Conservation (phyloP, 2,329 filamentous ascomycete species). For the Tolypocladium sp. region DNA sequence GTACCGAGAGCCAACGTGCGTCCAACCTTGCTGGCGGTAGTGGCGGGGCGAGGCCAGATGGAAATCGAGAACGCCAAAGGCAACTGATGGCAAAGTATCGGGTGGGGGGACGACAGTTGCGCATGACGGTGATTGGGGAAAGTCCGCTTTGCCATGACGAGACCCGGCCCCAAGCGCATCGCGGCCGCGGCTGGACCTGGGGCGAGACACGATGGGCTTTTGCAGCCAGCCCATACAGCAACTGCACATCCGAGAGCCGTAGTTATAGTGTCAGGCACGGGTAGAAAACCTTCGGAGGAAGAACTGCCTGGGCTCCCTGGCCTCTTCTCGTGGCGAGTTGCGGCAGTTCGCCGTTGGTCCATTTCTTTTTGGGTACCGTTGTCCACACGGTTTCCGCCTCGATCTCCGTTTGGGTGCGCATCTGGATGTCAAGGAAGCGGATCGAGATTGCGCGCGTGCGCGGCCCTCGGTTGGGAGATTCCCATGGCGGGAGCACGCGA, state of each 20-base stretch:
- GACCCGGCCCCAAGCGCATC: background rate
- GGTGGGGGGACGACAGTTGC: background rate
- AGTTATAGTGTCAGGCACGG: too few relatives aligned
- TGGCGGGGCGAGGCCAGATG: background rate
- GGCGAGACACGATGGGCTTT: background rate
- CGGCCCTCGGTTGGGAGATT: background rate
- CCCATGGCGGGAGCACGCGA: background rate
- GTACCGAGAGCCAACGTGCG: background rate
- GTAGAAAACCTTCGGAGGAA: background rate
- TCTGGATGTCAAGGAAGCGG: background rate
- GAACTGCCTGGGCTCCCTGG: background rate
- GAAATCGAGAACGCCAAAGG: background rate
- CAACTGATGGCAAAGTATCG: background rate
- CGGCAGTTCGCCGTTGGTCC: background rate
- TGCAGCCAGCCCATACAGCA: too few relatives aligned
- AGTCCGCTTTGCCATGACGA: background rate
- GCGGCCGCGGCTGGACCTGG: background rate
- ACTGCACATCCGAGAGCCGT: background rate
- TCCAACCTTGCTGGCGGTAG: background rate
- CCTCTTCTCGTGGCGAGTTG: background rate
- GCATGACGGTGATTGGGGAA: background rate
- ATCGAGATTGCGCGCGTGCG: constrained; percentile 7
- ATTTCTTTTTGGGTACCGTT: background rate
- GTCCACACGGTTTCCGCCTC: background rate
- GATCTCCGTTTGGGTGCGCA: constrained; percentile 8